Base-by-base conservation (phyloP, 352 stramenopile genomes). In the Globisporangium radiosum region DNA sequence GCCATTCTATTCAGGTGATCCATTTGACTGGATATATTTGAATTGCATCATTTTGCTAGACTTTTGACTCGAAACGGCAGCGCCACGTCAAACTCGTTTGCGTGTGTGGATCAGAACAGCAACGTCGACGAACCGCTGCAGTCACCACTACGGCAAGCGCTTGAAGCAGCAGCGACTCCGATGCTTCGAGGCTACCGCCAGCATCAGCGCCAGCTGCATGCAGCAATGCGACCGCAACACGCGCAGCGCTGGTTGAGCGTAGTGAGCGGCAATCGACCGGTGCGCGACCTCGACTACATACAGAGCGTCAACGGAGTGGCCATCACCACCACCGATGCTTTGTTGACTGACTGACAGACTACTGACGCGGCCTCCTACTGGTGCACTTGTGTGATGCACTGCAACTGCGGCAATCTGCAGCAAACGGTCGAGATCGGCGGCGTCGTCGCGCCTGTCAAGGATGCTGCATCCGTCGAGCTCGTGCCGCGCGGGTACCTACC, bases 401-500 rank as follows among this genome's bases (percentile, higher is more conserved):
- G 15, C 13, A n/a, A 38, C 47, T 5, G 9, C 45, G 9, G 19
- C 50, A 59, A 33, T 60, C 60, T 2, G 25, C 25, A 44, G 40
- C 40, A 13, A 10, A 81, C 71, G n/a, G 66, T 90, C 15, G 75
- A 88, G 61, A 87, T 90, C 42, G 76, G 79, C 7, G 75, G 70
- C 33, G 75, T 90, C 17, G 67, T 78, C 7, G 75, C 74, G 7
- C 59, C 63, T n/a, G 62, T 82, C 36, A 19, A 72, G 66, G 59
- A 71, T 87, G 17, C 13, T n/a, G 42, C 9, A 17, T 52, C 4
- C 5, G 8, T 50, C 13, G 76, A 78, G 54, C 56, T 89, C 45
- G 77, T 90, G 50, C 77, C 79, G 39, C 75, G 74, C 10, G 77
- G 79, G 14, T 90, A 90, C 54, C 57, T 87, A 54, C 76, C 63